Evolutionary conservation across 805 yeast genomes (phyloP), one percentile per base, ranked within the genome.

Genomic region (Dipodascopsis uninucleata): DNA sequence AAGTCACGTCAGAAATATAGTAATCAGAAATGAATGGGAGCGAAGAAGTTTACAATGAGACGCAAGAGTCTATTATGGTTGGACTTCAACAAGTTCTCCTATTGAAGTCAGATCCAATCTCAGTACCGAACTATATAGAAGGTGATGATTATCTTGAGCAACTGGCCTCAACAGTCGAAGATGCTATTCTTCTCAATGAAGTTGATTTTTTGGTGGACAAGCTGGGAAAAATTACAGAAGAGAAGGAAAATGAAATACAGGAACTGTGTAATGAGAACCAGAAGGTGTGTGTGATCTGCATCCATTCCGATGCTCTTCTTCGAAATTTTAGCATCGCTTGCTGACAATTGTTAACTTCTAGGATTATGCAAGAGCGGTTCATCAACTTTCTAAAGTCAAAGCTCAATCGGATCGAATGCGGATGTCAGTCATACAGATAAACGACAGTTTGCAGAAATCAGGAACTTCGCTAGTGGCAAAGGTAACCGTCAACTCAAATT

Each of bases 121-220:
- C 55, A 9, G 39, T 51, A 9, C 41, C 46, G 35, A 47, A 47
- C 24, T 46, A 49, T 6, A 28, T 45, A 10, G 49, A 54, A 29
- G 48, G 55, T 31, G 83, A 79, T 45, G 89, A 83, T 56, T 85
- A 81, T 61, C 63, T 86, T 31, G 95, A 86, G 52, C 86, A 84
- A 61, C 71, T 87, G 47, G 83, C 86, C 2, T 94, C 94, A 1
- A 73, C 84, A 14, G 73, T 86, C 52, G 78, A 77, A 56, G 74
- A 78, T 7, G 81, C 88, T 17, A 65, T 87, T 33, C 69, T 69
- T 40, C 65, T 71, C 14, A 70, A 77, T 50, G 70, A 77, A 0
- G 69, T 85, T 28, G 73, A 79, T 5, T 78, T 73, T 14, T 69
- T 87, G 48, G 68, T 82, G 28, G 71, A 66, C 18, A 72, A 67